phyloP scores from a whole-genome alignment of 768 basidiomycete genomes.

The Suillus alpinus region DNA sequence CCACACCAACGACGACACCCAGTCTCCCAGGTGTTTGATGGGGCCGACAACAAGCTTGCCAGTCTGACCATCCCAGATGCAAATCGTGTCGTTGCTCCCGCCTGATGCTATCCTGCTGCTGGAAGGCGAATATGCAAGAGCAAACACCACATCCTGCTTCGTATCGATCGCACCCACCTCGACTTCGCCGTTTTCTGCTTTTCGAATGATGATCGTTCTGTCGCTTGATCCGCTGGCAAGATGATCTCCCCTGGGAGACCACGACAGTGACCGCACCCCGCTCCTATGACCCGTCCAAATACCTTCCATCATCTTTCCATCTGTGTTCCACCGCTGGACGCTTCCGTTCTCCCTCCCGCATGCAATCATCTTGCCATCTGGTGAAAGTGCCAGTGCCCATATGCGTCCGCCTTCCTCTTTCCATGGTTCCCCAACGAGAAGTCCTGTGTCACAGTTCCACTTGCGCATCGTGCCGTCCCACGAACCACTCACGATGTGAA shows the following conservation, averaged over 20 bases:
- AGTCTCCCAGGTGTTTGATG: background rate
- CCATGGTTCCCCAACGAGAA: background rate
- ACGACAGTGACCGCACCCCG: conserved; percentile 30
- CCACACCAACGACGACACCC: conserved; percentile 38
- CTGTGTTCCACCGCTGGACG: conserved; percentile 9
- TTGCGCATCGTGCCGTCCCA: background rate
- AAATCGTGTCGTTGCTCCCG: conserved; percentile 25
- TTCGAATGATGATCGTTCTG: background rate
- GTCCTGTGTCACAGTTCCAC: background rate
- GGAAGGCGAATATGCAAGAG: conserved; percentile 27
- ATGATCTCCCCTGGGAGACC: conserved; percentile 40
- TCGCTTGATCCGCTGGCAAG: conserved; percentile 40
- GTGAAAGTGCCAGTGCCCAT: conserved; percentile 4
- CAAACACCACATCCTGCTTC: conserved; percentile 15
- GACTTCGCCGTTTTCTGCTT: background rate
- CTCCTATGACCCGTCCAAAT: background rate
- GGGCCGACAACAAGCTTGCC: conserved; percentile 10
- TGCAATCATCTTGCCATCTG: conserved; percentile 3
- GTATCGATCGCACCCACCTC: background rate
- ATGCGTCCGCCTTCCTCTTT: background rate
- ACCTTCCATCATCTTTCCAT: background rate
- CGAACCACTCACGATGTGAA: background rate
- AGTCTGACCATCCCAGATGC: conserved; percentile 25
- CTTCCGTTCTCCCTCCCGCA: conserved; percentile 14
- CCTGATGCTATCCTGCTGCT: conserved; percentile 26